These are phyloP conservation scores for Solanum piurae DNA, from an alignment of 257 asterid species.

Conservation along the genomic window DNA sequence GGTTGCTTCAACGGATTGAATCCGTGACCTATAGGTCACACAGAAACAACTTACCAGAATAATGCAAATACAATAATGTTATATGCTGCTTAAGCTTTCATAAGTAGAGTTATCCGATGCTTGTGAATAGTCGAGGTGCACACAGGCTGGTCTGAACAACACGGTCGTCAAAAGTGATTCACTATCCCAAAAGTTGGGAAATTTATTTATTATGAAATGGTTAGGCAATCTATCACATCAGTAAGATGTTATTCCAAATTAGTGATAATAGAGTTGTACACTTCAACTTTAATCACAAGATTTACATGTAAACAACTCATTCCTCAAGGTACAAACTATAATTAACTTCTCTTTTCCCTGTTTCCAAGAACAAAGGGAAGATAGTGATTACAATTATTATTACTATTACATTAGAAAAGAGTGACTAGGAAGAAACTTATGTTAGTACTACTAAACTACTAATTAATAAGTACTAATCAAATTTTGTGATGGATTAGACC, in stretches of 20 bases:
- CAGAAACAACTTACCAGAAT: background rate
- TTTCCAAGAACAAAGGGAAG: background rate
- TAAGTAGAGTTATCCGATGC: background rate
- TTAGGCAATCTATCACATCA: background rate
- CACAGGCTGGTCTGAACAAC: background rate
- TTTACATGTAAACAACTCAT: background rate
- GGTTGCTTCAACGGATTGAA: background rate
- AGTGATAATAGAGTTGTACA: background rate
- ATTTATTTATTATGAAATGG: background rate
- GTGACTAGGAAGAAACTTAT: background rate
- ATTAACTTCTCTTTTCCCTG: background rate
- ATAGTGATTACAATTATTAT: background rate
- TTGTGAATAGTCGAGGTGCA: background rate
- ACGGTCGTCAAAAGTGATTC: too few species aligned
- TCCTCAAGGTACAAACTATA: background rate
- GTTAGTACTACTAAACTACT: too few species aligned
- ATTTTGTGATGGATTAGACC: constrained; percentile 38
- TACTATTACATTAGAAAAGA: background rate
- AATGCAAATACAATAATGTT: background rate
- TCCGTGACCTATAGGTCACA: background rate
- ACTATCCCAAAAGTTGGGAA: too few species aligned
- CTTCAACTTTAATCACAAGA: background rate
- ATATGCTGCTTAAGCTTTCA: background rate
- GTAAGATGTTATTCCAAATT: background rate
- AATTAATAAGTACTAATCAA: background rate